Conservation (phyloP, 2,329 filamentous ascomycete genomes). For the Dothistroma pini region DNA sequence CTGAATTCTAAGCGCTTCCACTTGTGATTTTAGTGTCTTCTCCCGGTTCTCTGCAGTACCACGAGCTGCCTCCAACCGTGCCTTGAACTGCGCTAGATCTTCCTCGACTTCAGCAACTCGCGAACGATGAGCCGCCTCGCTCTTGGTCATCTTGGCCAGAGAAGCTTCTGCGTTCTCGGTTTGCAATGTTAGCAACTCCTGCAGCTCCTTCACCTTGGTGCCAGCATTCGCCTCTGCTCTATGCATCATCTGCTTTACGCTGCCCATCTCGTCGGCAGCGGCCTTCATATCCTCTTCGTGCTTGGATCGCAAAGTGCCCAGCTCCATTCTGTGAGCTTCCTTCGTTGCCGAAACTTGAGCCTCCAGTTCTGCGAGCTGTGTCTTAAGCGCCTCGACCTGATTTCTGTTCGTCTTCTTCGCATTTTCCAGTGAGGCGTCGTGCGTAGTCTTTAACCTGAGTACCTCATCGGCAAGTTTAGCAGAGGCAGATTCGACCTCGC, state of each 20-base stretch:
- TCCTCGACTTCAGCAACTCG: neutral
- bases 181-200: neutral
- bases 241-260: neutral
- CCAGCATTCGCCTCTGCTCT: neutral
- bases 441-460: neutral
- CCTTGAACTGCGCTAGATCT: neutral
- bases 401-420: neutral
- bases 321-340: neutral
- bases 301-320: neutral
- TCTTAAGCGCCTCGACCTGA: neutral
- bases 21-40: neutral
- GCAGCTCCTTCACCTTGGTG: neutral
- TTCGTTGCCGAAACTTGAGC: neutral
- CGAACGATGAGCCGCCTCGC: neutral
- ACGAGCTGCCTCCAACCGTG: neutral
- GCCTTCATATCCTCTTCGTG: neutral
- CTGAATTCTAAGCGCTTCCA: neutral
- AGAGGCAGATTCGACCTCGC: neutral
- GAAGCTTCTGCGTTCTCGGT: neutral
- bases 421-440: neutral
- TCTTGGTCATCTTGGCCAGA: neutral
- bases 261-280: neutral
- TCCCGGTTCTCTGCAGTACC: neutral
- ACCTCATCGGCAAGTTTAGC: neutral
- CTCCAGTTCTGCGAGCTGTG: neutral